Percentiles rank a stretch among this genome's conserved stretches.
These are phyloP conservation scores for Colletotrichum orchidophilum DNA, from an alignment of 2,329 filamentous ascomycete genomes.

Conservation along the genomic window DNA sequence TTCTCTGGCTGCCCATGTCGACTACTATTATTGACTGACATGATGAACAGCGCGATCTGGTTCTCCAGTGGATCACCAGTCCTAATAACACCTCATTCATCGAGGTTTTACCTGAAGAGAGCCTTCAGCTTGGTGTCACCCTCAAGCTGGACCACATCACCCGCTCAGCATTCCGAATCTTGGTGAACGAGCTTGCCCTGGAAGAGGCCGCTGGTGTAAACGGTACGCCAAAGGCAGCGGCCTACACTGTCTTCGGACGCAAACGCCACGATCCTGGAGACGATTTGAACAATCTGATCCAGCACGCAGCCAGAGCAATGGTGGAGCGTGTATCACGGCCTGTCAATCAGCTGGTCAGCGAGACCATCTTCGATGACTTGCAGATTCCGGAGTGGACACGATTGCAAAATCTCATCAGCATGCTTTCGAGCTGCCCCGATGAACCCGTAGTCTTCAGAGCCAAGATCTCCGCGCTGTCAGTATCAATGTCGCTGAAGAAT, in stretches of 20 bases:
- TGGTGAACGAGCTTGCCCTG: slow-evolving; percentile 71
- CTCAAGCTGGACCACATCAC: slow-evolving; percentile 55
- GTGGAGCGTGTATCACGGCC: slow-evolving; percentile 53
- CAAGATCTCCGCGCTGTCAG: slow-evolving; percentile 35
- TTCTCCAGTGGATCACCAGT: slow-evolving; percentile 68
- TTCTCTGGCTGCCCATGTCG: neutral
- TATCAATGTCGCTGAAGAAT: slow-evolving; percentile 23
- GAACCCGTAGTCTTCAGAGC: slow-evolving; percentile 20
- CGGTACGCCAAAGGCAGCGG: slow-evolving; percentile 27
- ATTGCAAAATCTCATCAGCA: slow-evolving; percentile 39
- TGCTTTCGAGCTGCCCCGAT: slow-evolving; percentile 35
- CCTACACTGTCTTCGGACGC: slow-evolving; percentile 55
- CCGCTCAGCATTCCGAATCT: slow-evolving; percentile 63
- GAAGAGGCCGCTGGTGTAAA: slow-evolving; percentile 42
- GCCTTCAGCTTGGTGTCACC: slow-evolving; percentile 64
- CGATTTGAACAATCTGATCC: slow-evolving; percentile 63
- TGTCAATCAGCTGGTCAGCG: slow-evolving; percentile 44
- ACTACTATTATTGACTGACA: slow-evolving; percentile 38
- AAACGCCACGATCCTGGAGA: slow-evolving; percentile 59
- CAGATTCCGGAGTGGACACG: slow-evolving; percentile 46
- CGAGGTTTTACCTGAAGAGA: slow-evolving; percentile 70
- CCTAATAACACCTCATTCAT: slow-evolving; percentile 66
- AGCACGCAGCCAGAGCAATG: slow-evolving; percentile 66
- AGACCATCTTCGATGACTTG: slow-evolving; percentile 43
- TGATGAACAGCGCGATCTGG: slow-evolving; percentile 50